phyloP scores from a whole-genome alignment of 805 yeast species.

The Komagataella phaffii region DNA sequence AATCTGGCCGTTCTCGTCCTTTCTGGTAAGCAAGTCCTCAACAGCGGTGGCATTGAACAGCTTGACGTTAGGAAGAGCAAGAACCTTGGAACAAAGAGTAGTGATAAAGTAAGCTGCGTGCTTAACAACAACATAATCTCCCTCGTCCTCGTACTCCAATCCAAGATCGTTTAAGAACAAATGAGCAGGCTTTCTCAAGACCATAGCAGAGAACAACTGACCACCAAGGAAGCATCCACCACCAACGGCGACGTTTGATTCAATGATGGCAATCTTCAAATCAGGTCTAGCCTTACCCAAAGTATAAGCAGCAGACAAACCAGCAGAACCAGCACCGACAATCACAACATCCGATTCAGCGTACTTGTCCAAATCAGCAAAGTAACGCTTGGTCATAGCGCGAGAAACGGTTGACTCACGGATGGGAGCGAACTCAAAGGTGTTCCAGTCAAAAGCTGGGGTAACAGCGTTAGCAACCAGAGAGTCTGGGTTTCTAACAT shows the following conservation, averaged over 20 bases:
- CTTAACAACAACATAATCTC: constrained; percentile 67
- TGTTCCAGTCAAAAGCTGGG: constrained; percentile 43
- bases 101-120: constrained; percentile 72
- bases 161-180: constrained; percentile 49
- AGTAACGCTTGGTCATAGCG: constrained; percentile 69
- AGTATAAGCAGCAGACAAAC: constrained; percentile 63
- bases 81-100: constrained; percentile 54
- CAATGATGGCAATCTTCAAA: constrained; percentile 58
- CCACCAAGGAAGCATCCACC: constrained; percentile 79
- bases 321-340: constrained; percentile 72
- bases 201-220: constrained; percentile 66
- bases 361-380: constrained; percentile 57
- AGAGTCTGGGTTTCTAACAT: constrained; percentile 12
- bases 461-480: constrained; percentile 15
- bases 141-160: constrained; percentile 64
- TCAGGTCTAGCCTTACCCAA: constrained; percentile 67
- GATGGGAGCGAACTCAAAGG: constrained; percentile 56
- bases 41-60: constrained; percentile 72
- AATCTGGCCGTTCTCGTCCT: constrained; percentile 39
- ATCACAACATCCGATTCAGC: constrained; percentile 66
- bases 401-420: constrained; percentile 70
- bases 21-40: constrained; percentile 67
- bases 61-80: constrained; percentile 62
- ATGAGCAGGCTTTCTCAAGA: constrained; percentile 70
- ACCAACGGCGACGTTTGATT: constrained; percentile 65